Evolutionary conservation across 257 asterid species (phyloP), one percentile per base, ranked within the genome.

Genomic region (Orobanche coerulescens): DNA sequence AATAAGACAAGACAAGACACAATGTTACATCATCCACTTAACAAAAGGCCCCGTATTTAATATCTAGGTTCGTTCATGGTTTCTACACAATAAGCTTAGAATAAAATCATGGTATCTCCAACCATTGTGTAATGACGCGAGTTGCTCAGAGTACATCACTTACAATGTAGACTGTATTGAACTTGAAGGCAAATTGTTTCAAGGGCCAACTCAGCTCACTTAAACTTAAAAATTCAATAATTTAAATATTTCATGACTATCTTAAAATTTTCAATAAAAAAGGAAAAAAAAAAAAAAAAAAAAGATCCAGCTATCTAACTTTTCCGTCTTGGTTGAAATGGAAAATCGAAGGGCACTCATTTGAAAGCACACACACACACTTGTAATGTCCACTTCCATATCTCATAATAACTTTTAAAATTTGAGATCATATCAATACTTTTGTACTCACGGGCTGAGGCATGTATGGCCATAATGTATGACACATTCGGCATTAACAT

Each of bases 391-490:
- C 53, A 12, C 4, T 25, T 1, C 13, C 5, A 70, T 23, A 33
- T 55, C 33, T 36, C 18, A 6, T 55, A 16, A 16, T 14, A 67
- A 39, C 47, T 56, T 36, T n/a, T 3, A 68, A 67, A 55, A 16
- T 18, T 19, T 19, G 67, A 30, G n/a, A 15, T 55, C n/a, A n/a
- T n/a, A n/a, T n/a, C 58, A 58, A 22, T 3, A 16, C 5, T 13
- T 15, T 2, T 33, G 58, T 13, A 62, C 96, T 88, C 71, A 92
- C 98, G 83, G 84, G 86, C 98, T 92, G 75, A 92, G 93, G 86
- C 98, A 92, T 18, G 95, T 82, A 65, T 71, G 96, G 20, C 96
- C 96, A 47, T 79, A 87, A 78, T 87, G 96, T 69, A 87, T 42
- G 52, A 87, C 87, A 15, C 92, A 82, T 12, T 84, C 76, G 0